A percentile compares a stretch with the other conserved stretches of the same genome.
phyloP scores from a whole-genome alignment of 345 rosid genomes.

The Odontarrhena argentea region DNA sequence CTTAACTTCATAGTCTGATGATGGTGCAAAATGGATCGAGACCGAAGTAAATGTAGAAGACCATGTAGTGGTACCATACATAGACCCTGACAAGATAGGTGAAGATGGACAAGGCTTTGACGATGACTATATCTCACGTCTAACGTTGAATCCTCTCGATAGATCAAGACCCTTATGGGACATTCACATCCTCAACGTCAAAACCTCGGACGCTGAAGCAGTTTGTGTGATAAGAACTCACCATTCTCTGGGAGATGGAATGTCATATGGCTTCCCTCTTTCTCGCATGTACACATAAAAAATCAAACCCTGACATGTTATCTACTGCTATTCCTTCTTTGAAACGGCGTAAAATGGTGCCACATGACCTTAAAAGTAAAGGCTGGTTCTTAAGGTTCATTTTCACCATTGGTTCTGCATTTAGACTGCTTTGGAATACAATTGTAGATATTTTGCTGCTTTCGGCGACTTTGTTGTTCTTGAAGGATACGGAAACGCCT shows the following conservation, averaged over 20 bases:
- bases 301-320: slow-evolving; percentile 55
- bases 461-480: slow-evolving; percentile 45
- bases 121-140: slow-evolving; percentile 63
- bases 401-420: slow-evolving; percentile 38
- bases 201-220: slow-evolving; percentile 71
- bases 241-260: slow-evolving; percentile 68
- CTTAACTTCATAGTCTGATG: slow-evolving; percentile 14
- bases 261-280: slow-evolving; percentile 59
- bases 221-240: slow-evolving; percentile 47
- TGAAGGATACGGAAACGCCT: slow-evolving; percentile 57
- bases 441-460: slow-evolving; percentile 48
- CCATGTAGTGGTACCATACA: slow-evolving; percentile 57
- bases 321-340: slow-evolving; percentile 52
- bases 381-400: slow-evolving; percentile 41
- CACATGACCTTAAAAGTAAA: neutral
- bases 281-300: slow-evolving; percentile 56
- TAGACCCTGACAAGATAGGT: slow-evolving; percentile 43
- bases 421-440: slow-evolving; percentile 56
- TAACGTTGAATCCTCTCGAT: slow-evolving; percentile 57
- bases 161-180: slow-evolving; percentile 81
- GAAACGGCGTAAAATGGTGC: slow-evolving; percentile 26
- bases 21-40: slow-evolving; percentile 56
- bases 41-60: slow-evolving; percentile 57
- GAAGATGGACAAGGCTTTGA: slow-evolving; percentile 59
- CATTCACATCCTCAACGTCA: slow-evolving; percentile 69